Conservation (phyloP, 805 yeast species). For the Saccharomycopsis sp. region DNA sequence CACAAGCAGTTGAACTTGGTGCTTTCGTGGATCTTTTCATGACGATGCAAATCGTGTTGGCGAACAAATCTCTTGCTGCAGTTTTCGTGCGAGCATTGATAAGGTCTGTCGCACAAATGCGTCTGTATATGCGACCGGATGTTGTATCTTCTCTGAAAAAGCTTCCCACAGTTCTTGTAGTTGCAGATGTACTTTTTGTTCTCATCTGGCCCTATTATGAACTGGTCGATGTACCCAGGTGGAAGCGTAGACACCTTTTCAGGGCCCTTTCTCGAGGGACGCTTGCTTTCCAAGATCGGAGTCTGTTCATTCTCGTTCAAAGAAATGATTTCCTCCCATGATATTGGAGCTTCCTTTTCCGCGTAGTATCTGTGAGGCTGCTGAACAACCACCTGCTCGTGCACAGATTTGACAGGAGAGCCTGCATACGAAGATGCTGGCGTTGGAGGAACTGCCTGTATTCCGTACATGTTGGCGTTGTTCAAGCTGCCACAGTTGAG, state of each 20-base stretch:
- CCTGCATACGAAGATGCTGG: slow-evolving; percentile 16
- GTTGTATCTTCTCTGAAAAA: slow-evolving; percentile 83
- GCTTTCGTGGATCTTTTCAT: slow-evolving; percentile 69
- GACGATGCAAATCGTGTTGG: slow-evolving; percentile 90
- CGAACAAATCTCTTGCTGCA: slow-evolving; percentile 88
- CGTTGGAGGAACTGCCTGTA: slow-evolving; percentile 5
- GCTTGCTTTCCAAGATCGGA: neutral
- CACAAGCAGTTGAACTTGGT: slow-evolving; percentile 75
- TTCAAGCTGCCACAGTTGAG: neutral
- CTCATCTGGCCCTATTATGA: slow-evolving; percentile 72
- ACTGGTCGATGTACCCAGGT: slow-evolving; percentile 81
- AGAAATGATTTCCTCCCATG: slow-evolving; percentile 26
- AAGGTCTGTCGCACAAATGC: slow-evolving; percentile 91
- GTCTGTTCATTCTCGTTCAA: slow-evolving; percentile 6
- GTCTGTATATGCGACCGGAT: slow-evolving; percentile 95
- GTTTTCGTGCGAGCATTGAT: slow-evolving; percentile 52
- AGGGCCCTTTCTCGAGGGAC: slow-evolving; percentile 24
- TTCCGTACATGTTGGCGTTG: neutral
- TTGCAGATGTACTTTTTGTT: slow-evolving; percentile 68
- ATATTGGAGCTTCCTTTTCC: slow-evolving; percentile 18
- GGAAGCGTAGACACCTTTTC: slow-evolving; percentile 58
- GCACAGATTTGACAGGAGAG: slow-evolving; percentile 14
- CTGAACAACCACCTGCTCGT: neutral
- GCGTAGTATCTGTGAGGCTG: slow-evolving; percentile 1
- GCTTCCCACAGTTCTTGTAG: slow-evolving; percentile 72